phyloP scores from a whole-genome alignment of 2,329 filamentous ascomycete genomes.

The Colletotrichum salicis region DNA sequence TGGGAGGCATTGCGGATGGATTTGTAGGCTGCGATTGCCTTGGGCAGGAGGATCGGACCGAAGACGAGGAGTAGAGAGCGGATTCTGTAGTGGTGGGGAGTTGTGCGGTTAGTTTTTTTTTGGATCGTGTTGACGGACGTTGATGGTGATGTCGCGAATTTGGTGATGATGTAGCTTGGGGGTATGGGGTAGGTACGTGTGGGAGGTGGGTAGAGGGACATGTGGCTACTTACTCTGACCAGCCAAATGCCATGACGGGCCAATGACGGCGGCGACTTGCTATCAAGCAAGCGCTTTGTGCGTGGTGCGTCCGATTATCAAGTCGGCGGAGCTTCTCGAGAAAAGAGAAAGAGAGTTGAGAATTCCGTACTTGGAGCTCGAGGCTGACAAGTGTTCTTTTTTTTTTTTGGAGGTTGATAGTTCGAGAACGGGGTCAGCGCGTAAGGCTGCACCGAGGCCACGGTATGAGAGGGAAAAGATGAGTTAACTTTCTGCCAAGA shows the following conservation, averaged over 20 bases:
- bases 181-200: not conserved
- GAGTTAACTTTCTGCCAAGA: constrained; percentile 28
- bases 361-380: not conserved
- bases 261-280: constrained; percentile 7
- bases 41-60: constrained; percentile 77
- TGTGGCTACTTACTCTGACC: constrained; percentile 33
- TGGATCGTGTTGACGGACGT: not conserved
- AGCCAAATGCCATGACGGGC: constrained; percentile 39
- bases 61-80: constrained; percentile 70
- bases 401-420: not conserved
- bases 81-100: constrained; percentile 50
- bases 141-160: not conserved
- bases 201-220: not conserved
- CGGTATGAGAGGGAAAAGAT: constrained; percentile 6
- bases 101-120: not conserved
- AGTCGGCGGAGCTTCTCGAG: not conserved
- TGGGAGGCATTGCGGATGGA: constrained; percentile 57
- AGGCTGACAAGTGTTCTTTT: constrained; percentile 15
- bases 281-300: not conserved
- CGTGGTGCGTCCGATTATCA: not conserved
- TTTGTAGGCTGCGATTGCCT: constrained; percentile 72
- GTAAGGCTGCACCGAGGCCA: constrained; percentile 22
- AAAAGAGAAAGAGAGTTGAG: not conserved
- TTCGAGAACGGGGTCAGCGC: not conserved
- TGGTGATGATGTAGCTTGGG: not conserved